Base-by-base conservation (phyloP, 176 grass and related monocot species). In the Raddia guianensis region DNA sequence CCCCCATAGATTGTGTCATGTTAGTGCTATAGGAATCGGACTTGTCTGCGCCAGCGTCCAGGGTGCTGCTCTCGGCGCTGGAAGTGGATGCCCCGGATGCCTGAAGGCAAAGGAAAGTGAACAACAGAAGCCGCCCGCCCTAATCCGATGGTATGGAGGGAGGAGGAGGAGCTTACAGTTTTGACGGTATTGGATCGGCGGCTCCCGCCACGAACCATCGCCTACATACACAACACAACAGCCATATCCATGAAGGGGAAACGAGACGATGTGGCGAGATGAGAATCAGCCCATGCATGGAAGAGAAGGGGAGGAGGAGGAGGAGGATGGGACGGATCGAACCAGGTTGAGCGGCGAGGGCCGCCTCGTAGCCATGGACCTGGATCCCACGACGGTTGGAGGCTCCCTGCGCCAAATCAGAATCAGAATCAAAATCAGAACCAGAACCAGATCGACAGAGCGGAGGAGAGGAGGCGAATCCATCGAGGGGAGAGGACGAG, bases 1-100 rank as follows among this genome's bases (percentile, higher is more conserved):
- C 90, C 46, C 96, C 96, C 96, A 95, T 95, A 42, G 96, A 82
- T 63, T 93, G 85, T 67, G 96, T 91, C 96, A 95, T 99, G 71
- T 93, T 83, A 71, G 67, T 73, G 79, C 89, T 99, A 72, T 99
- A 99, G 6, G 51, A 33, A 37, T 91, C 85, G 12, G 96, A 99
- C 66, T 90, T 99, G 21, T 82, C 82, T 4, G 74, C 68, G 20
- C 84, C 85, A 0, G 63, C 57, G 56, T 93, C 90, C 16, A 86
- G 0, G 0, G 75, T 79, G 37, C 81, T 81, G 77, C 62, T 91
- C 51, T 91, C 89, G 0, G 89, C 61, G 54, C 77, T 70, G 6
- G 86, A 85, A 51, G 89, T 77, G 85, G 92, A 87, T 8, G 77
- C 70, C 13, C 86, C 75, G 3, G 62, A 66, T n/a, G 73, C 84